phyloP scores from a whole-genome alignment of 2,329 filamentous ascomycete species.

The Thielaviopsis populi region DNA sequence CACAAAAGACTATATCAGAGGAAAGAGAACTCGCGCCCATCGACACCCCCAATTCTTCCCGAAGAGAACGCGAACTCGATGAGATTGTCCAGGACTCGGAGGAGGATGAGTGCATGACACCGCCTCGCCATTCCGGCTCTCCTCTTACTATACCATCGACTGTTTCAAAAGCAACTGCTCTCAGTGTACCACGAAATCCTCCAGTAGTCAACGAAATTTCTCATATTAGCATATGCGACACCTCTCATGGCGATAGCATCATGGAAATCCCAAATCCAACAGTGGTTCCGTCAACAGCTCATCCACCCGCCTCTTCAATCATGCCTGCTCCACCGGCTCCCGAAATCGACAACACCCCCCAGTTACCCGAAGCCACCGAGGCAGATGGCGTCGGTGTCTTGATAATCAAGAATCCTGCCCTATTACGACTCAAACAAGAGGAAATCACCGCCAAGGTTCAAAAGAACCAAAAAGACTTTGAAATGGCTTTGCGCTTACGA shows the following conservation, averaged over 20 bases:
- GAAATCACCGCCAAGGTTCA: constrained; percentile 30
- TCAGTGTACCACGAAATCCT: neutral
- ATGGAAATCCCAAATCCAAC: neutral
- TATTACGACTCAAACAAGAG: constrained; percentile 26
- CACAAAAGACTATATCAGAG: constrained; percentile 13
- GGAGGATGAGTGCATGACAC: constrained; percentile 37
- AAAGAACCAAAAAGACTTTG: constrained; percentile 35
- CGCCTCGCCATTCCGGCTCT: constrained; percentile 22
- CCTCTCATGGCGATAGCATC: neutral
- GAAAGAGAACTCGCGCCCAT: neutral
- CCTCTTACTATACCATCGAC: neutral
- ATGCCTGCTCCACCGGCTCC: neutral
- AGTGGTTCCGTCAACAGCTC: neutral
- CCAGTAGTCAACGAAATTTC: neutral
- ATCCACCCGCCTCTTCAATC: neutral
- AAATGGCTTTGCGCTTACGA: constrained; percentile 31
- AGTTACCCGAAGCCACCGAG: constrained; percentile 16
- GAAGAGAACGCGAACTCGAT: constrained; percentile 22
- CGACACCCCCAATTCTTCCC: neutral
- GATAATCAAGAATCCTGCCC: constrained; percentile 22
- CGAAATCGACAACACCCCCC: constrained; percentile 3
- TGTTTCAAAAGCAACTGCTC: neutral
- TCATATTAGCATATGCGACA: neutral
- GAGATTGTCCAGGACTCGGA: constrained; percentile 41
- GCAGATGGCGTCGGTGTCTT: constrained; percentile 18